A percentile compares a stretch with the other conserved stretches of the same genome.
phyloP scores from a whole-genome alignment of 208 protist species.

The Porcisia hertigi region DNA sequence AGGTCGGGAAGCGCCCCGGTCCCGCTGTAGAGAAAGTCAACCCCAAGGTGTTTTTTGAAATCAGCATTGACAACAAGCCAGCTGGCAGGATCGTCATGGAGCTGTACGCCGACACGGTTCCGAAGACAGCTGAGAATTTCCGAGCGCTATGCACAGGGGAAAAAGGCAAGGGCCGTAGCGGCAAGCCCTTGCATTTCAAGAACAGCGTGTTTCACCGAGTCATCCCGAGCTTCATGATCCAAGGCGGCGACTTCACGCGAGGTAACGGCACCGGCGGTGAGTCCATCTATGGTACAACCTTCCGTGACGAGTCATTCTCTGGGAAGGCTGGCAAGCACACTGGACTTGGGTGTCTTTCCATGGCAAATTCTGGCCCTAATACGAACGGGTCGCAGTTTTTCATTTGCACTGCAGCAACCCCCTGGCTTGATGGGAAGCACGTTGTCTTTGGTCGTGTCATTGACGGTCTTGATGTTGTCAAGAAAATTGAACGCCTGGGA shows the following conservation, averaged over 20 bases:
- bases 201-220: slow-evolving; percentile 95
- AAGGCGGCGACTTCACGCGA: slow-evolving; percentile 98
- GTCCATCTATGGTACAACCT: slow-evolving; percentile 98
- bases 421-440: slow-evolving; percentile 95
- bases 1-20: slow-evolving; percentile 32
- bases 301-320: slow-evolving; percentile 96
- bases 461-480: slow-evolving; percentile 85
- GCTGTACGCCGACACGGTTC: slow-evolving; percentile 91
- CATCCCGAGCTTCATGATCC: slow-evolving; percentile 96
- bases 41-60: slow-evolving; percentile 92
- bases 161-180: slow-evolving; percentile 85
- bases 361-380: slow-evolving; percentile 98
- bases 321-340: slow-evolving; percentile 93
- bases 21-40: slow-evolving; percentile 44
- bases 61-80: slow-evolving; percentile 69
- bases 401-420: slow-evolving; percentile 87
- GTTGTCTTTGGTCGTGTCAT: slow-evolving; percentile 95
- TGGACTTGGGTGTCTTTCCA: slow-evolving; percentile 95
- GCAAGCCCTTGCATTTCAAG: slow-evolving; percentile 97
- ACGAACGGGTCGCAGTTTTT: slow-evolving; percentile 98
- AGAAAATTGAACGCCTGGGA: slow-evolving; percentile 76
- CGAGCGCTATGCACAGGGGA: slow-evolving; percentile 90
- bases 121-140: slow-evolving; percentile 95
- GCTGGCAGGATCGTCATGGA: slow-evolving; percentile 90
- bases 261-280: slow-evolving; percentile 97